Conservation (phyloP, 352 stramenopile species). For the Phytophthora multivora region DNA sequence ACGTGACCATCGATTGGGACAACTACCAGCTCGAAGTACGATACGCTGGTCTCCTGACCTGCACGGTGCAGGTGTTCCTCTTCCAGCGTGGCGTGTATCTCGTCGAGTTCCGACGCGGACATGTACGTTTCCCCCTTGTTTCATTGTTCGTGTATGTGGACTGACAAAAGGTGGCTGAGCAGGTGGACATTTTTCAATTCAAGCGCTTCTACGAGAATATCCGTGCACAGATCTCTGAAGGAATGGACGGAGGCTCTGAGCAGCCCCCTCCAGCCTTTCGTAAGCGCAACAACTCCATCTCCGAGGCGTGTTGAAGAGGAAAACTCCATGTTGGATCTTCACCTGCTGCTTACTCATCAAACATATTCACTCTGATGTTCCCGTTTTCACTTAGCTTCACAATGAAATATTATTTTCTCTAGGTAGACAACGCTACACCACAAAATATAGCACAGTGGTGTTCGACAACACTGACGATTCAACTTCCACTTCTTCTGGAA, state of each 20-base stretch:
- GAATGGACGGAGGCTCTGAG: slow-evolving; percentile 37
- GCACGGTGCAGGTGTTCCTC: slow-evolving; percentile 82
- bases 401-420: slow-evolving; percentile 28
- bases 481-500: background rate
- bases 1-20: slow-evolving; percentile 70
- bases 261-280: slow-evolving; percentile 33
- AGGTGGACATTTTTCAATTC: slow-evolving; percentile 90
- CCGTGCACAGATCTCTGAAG: slow-evolving; percentile 61
- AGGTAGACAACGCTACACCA: slow-evolving; percentile 18
- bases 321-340: slow-evolving; percentile 4
- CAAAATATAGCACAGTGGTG: slow-evolving; percentile 18
- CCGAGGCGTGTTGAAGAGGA: slow-evolving; percentile 31
- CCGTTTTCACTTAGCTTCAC: slow-evolving; percentile 26
- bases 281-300: slow-evolving; percentile 77
- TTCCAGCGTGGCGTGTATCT: slow-evolving; percentile 83
- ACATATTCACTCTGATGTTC: slow-evolving; percentile 16
- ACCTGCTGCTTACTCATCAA: slow-evolving; percentile 8
- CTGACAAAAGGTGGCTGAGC: slow-evolving; percentile 16
- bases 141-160: background rate
- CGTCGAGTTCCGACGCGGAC: slow-evolving; percentile 77
- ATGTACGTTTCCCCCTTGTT: slow-evolving; percentile 42
- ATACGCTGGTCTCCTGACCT: slow-evolving; percentile 65
- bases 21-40: slow-evolving; percentile 77
- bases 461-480: background rate
- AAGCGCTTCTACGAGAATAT: slow-evolving; percentile 89